These are phyloP conservation scores for Dryas alaskensis DNA, from an alignment of 306 rosid genomes.

Conservation along the genomic window DNA sequence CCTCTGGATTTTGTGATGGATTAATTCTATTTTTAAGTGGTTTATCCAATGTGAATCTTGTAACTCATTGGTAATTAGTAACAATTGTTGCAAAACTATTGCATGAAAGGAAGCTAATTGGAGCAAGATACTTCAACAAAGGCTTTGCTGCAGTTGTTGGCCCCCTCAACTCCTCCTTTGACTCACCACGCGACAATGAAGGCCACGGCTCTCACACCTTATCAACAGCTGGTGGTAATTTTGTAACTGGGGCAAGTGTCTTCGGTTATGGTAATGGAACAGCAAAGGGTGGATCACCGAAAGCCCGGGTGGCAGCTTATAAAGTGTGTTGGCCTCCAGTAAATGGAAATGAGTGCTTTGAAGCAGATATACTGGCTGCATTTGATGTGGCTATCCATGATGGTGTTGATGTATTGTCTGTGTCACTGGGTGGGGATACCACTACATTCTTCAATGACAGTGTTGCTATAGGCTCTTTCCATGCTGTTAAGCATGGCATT, in stretches of 20 bases:
- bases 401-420: slow-evolving; percentile 72
- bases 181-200: slow-evolving; percentile 71
- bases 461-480: slow-evolving; percentile 81
- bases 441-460: slow-evolving; percentile 51
- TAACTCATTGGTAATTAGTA: background rate
- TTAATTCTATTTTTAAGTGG: background rate
- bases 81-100: background rate
- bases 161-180: slow-evolving; percentile 46
- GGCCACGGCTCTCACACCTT: slow-evolving; percentile 95
- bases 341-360: slow-evolving; percentile 55
- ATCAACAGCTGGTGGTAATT: slow-evolving; percentile 85
- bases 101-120: slow-evolving; percentile 67
- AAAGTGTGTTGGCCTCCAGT: slow-evolving; percentile 90
- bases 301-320: slow-evolving; percentile 75
- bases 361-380: slow-evolving; percentile 75
- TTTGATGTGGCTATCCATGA: slow-evolving; percentile 80
- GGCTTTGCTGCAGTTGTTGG: slow-evolving; percentile 55
- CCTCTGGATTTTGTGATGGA: background rate
- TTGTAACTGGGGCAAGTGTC: slow-evolving; percentile 54
- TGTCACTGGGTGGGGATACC: slow-evolving; percentile 67
- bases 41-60: background rate
- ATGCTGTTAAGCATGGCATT: slow-evolving; percentile 67
- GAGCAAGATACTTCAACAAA: slow-evolving; percentile 88
- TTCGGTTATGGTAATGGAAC: slow-evolving; percentile 74
- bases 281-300: slow-evolving; percentile 89